A percentile compares a stretch with the other conserved stretches of the same genome.
Conservation (phyloP, 108 stramenopile genomes). For the Cylindrotheca fusiformis region DNA sequence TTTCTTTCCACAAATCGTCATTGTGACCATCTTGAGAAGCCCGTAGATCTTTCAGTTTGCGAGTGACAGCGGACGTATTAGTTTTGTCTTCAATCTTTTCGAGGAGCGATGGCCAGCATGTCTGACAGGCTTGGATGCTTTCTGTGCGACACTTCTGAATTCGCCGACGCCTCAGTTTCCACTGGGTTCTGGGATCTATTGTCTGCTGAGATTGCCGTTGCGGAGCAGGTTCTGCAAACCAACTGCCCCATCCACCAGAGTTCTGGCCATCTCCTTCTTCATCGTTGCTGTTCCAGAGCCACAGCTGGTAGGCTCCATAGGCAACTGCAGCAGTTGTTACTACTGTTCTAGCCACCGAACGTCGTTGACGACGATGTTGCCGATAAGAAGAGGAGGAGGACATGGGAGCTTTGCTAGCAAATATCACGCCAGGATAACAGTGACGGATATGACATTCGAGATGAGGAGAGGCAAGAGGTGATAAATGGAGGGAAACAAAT, state of each 20-base stretch:
- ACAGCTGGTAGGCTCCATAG: background rate
- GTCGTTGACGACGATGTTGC: background rate
- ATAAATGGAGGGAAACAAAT: no score
- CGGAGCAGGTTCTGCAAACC: background rate
- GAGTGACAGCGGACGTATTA: background rate
- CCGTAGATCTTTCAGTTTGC: background rate
- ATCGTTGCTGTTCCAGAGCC: background rate
- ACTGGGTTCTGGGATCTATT: background rate
- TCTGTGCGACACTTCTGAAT: background rate
- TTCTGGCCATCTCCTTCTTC: background rate
- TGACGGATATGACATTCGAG: no score
- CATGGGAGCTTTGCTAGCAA: no score
- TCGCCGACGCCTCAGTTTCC: background rate
- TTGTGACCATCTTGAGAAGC: background rate
- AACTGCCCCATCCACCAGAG: background rate
- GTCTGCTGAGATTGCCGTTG: background rate
- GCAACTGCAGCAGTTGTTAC: background rate
- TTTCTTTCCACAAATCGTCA: conserved; percentile 1
- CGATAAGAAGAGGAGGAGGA: no score
- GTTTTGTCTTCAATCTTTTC: background rate
- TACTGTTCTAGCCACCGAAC: background rate
- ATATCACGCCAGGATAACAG: no score
- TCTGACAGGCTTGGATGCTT: background rate
- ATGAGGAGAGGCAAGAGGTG: no score
- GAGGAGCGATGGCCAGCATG: background rate